Evolutionary conservation across 169 alveolate genomes (phyloP), one percentile per base, ranked within the genome.

Genomic region (Plasmodium knowlesi): DNA sequence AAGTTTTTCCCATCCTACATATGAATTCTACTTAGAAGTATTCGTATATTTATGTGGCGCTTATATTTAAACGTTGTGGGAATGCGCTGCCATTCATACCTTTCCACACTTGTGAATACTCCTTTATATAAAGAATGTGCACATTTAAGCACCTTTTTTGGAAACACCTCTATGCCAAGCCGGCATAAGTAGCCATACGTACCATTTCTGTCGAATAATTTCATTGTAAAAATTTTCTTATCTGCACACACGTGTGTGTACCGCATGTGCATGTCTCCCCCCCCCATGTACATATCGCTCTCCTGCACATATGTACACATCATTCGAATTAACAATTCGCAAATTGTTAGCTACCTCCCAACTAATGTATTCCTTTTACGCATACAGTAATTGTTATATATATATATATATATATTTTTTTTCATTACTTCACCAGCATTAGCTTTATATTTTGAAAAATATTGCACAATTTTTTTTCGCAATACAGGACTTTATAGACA

Each of bases 291-390:
- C 76, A 22, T 67, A 6, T 16, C 61, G 22, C 22, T 50, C 61
- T 19, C 76, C 19, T 67, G 37, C 37, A 67, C 25, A 61, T 67
- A 67, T 25, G 22, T 67, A 67, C 37, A 67, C 14, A 61, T 61
- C 76, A 67, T 67, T 67, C 76, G 76, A 67, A 67, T 67, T 67
- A 67, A 67, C 37, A 67, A 37, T 67, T 67, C 19, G 76, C 76
- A 67, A 67, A 67, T 67, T 67, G 41, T 67, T 67, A 67, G 12
- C 37, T 67, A 67, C 76, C 14, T 12, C 19, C 76, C 76, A 67
- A 67, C 5, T 67, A 67, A 9, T 67, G 37, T n/a, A 67, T 67
- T 19, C 41, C 4, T 67, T 67, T 67, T 39, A 6, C 16, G n/a
- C 76, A 25, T 67, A 28, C 76, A 25, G 8, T 67, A 67, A 67